These are phyloP conservation scores for Neostapfia colusana DNA, from an alignment of 176 grass and related monocot species.

Conservation along the genomic window DNA sequence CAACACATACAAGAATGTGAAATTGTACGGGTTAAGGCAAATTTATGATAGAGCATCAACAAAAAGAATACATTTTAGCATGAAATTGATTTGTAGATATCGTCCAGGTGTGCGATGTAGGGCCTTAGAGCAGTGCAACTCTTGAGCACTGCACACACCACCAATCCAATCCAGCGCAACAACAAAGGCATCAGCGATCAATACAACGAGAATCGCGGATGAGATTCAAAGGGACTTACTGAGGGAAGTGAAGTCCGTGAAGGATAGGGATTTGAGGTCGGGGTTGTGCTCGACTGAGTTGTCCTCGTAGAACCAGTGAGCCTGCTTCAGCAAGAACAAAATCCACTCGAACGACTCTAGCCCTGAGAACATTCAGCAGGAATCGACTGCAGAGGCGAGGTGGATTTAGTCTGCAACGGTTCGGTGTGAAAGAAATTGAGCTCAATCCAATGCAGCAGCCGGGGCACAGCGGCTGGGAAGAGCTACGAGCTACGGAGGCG, in stretches of 20 bases:
- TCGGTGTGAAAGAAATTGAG: no score
- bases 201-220: not conserved
- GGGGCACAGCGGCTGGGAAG: no score
- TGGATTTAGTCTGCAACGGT: no score
- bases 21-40: not conserved
- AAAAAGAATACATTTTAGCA: not conserved
- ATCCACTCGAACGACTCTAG: constrained; percentile 96
- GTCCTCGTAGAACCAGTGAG: constrained; percentile 99
- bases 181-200: not conserved
- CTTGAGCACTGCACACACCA: constrained; percentile 75
- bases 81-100: constrained; percentile 67
- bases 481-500: no score
- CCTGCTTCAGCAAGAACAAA: constrained; percentile 90
- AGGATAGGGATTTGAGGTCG: constrained; percentile 90
- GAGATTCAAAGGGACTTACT: constrained; percentile 42
- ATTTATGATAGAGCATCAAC: not conserved
- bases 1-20: not conserved
- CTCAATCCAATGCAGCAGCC: no score
- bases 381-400: constrained; percentile 61
- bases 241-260: constrained; percentile 89
- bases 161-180: constrained; percentile 6
- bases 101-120: constrained; percentile 85
- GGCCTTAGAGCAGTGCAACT: constrained; percentile 85
- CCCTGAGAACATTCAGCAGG: constrained; percentile 86
- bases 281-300: constrained; percentile 93